These are phyloP conservation scores for Gyromitra esculenta DNA, from an alignment of 2,329 filamentous ascomycete species.

Conservation along the genomic window DNA sequence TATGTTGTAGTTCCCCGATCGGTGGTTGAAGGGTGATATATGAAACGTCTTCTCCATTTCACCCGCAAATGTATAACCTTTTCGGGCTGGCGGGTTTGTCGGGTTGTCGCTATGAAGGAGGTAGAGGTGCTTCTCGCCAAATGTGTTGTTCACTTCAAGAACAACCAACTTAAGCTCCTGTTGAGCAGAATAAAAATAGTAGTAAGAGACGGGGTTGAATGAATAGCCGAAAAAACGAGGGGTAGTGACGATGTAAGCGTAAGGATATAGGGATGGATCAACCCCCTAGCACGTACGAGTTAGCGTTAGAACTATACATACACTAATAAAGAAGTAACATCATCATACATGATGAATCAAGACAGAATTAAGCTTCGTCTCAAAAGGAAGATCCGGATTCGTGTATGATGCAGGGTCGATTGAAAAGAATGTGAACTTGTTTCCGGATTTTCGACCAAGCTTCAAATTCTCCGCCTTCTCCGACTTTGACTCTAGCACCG, in stretches of 20 bases:
- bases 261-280: constrained; percentile 70
- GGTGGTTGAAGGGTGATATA: constrained; percentile 75
- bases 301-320: constrained; percentile 29
- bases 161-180: constrained; percentile 72
- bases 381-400: constrained; percentile 68
- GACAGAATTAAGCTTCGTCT: constrained; percentile 71
- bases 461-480: constrained; percentile 59
- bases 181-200: constrained; percentile 75
- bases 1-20: constrained; percentile 64
- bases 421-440: constrained; percentile 59
- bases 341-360: constrained; percentile 67
- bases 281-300: constrained; percentile 64
- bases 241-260: constrained; percentile 77
- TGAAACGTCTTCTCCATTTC: constrained; percentile 73
- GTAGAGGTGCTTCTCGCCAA: constrained; percentile 76
- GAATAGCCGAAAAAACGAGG: constrained; percentile 74
- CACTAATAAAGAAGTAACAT: constrained; percentile 47
- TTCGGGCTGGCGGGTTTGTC: constrained; percentile 43
- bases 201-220: constrained; percentile 81
- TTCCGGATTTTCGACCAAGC: constrained; percentile 52
- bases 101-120: constrained; percentile 64
- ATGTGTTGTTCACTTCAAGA: constrained; percentile 80
- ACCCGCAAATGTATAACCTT: constrained; percentile 52
- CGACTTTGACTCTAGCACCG: constrained; percentile 59
- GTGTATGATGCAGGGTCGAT: constrained; percentile 61